phyloP scores from a whole-genome alignment of 116 monocot genomes.

The Papilionanthe hybrid region DNA sequence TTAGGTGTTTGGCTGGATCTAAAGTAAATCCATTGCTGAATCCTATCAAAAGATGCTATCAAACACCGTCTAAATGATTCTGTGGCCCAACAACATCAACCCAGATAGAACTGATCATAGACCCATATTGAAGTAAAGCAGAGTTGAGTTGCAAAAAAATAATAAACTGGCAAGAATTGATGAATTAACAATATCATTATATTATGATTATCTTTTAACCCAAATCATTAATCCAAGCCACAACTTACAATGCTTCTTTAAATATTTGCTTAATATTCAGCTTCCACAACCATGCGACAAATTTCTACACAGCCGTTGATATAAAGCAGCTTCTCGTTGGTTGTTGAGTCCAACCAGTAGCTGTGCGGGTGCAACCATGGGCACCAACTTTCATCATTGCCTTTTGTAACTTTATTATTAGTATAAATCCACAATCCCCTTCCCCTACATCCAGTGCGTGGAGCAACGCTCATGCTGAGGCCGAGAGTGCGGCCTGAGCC shows the following conservation, averaged over 20 bases:
- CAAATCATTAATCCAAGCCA: background rate
- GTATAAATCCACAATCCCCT: background rate
- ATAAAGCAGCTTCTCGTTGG: background rate
- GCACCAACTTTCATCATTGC: background rate
- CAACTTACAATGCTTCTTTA: background rate
- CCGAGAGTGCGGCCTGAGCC: background rate
- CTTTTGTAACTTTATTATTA: background rate
- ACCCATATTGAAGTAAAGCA: too few species aligned
- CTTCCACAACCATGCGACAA: background rate
- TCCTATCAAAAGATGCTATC: too few species aligned
- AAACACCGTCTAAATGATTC: too few species aligned
- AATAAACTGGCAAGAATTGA: too few species aligned
- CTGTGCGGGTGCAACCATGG: background rate
- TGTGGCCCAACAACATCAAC: too few species aligned
- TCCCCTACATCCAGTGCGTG: background rate
- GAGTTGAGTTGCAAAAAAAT: too few species aligned
- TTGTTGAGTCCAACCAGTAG: background rate
- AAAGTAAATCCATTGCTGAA: too few species aligned
- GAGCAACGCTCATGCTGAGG: background rate
- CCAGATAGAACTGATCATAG: too few species aligned
- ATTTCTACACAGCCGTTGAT: background rate
- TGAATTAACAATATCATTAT: too few species aligned
- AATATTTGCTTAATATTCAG: background rate
- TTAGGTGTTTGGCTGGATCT: too few species aligned
- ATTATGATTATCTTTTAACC: too few species aligned